These are phyloP conservation scores for Forsythia suspensa DNA, from an alignment of 257 asterid species.

Conservation along the genomic window DNA sequence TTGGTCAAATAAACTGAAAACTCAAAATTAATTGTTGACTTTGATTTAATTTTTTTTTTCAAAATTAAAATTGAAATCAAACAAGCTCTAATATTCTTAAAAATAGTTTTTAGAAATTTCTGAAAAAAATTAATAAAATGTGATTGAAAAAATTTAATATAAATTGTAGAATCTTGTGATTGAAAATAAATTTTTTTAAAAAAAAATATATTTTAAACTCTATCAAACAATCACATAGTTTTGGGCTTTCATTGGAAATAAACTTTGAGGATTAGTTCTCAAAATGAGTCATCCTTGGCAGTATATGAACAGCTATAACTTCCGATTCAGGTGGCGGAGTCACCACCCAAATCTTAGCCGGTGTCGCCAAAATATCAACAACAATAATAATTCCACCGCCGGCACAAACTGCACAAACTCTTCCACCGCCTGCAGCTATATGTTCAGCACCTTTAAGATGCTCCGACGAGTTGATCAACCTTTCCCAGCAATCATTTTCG, in stretches of 20 bases:
- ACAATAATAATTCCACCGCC: constrained; percentile 41
- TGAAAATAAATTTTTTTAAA: too few species aligned
- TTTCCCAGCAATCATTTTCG: constrained; percentile 60
- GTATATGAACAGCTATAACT: constrained; percentile 55
- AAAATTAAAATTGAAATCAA: too few species aligned
- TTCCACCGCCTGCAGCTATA: constrained; percentile 51
- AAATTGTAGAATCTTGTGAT: too few species aligned
- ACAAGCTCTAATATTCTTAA: too few species aligned
- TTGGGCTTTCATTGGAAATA: not conserved
- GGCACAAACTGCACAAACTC: constrained; percentile 52
- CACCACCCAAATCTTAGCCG: constrained; percentile 45
- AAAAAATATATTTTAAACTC: too few species aligned
- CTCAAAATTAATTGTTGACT: too few species aligned
- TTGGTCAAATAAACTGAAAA: too few species aligned
- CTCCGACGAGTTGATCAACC: constrained; percentile 41
- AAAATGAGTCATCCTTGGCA: constrained; percentile 57
- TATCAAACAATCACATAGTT: too few species aligned
- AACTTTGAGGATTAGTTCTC: constrained; percentile 10
- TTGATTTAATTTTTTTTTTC: too few species aligned
- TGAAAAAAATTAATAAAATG: too few species aligned
- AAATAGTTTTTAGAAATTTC: too few species aligned
- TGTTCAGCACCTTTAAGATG: constrained; percentile 59
- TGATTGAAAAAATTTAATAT: too few species aligned
- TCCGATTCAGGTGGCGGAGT: constrained; percentile 59
- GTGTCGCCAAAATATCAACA: constrained; percentile 45